Conservation (phyloP, 441 rosid genomes). For the Erodium texanum region DNA sequence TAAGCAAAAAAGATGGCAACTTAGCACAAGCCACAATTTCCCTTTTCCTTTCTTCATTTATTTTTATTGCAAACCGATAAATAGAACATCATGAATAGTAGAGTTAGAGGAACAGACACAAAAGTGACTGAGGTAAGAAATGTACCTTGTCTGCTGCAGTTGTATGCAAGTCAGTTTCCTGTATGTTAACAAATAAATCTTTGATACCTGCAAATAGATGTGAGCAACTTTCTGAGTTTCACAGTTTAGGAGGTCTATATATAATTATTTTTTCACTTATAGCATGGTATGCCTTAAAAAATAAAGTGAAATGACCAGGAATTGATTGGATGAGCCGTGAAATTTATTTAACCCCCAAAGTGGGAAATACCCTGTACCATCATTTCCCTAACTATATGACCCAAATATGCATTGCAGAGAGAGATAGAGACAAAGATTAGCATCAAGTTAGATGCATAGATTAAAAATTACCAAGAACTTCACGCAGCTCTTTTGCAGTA, state of each 20-base stretch:
- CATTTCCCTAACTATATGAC: background rate
- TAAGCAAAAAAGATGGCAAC: background rate
- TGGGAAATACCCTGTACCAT: background rate
- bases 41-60: background rate
- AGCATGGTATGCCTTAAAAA: background rate
- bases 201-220: conserved; percentile 53
- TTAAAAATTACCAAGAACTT: conserved; percentile 57
- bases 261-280: background rate
- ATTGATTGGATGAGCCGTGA: background rate
- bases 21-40: background rate
- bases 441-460: background rate
- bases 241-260: background rate
- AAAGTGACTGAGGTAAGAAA: conserved; percentile 9
- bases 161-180: conserved; percentile 49
- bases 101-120: background rate
- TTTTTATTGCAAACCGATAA: background rate
- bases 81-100: background rate
- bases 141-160: conserved; percentile 78
- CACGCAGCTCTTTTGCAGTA: conserved; percentile 91
- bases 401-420: background rate
- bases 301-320: background rate
- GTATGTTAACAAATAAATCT: conserved; percentile 45
- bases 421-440: background rate
- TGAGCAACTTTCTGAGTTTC: conserved; percentile 8
- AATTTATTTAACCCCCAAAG: background rate